phyloP scores from a whole-genome alignment of 1,284 basidiomycete species.

The Trichosporon faecale region DNA sequence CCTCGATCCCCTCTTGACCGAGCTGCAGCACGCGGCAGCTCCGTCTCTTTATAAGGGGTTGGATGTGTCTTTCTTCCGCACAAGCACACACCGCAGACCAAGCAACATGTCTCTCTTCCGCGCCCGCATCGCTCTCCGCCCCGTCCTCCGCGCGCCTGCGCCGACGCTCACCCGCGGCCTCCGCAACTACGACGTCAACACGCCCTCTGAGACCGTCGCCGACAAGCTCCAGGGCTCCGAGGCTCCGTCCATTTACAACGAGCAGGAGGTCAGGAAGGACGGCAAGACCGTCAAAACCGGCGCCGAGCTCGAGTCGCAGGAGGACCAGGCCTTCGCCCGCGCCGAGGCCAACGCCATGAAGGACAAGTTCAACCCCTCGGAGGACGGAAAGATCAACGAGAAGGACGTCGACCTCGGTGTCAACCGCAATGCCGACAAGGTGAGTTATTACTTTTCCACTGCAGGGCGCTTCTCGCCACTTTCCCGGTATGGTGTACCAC shows the following conservation, averaged over 20 bases:
- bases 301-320: neutral
- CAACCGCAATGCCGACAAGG: neutral
- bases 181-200: constrained; percentile 16
- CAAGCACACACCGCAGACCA: neutral
- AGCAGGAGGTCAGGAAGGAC: neutral
- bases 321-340: neutral
- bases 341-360: neutral
- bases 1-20: neutral
- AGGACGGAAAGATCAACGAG: neutral
- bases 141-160: constrained; percentile 8
- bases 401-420: neutral
- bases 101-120: constrained; percentile 3
- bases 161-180: constrained; percentile 13
- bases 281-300: too few species aligned
- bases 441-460: neutral
- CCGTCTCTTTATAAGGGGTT: neutral
- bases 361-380: neutral
- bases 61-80: neutral
- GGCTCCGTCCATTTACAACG: constrained; percentile 1
- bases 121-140: constrained; percentile 9
- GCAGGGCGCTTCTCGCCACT: neutral
- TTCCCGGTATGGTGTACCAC: neutral
- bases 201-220: constrained; percentile 6
- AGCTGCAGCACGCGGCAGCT: neutral
- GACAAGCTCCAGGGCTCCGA: constrained; percentile 6